phyloP scores from a whole-genome alignment of 148 eudicot genomes.

The Nyssa sinensis region DNA sequence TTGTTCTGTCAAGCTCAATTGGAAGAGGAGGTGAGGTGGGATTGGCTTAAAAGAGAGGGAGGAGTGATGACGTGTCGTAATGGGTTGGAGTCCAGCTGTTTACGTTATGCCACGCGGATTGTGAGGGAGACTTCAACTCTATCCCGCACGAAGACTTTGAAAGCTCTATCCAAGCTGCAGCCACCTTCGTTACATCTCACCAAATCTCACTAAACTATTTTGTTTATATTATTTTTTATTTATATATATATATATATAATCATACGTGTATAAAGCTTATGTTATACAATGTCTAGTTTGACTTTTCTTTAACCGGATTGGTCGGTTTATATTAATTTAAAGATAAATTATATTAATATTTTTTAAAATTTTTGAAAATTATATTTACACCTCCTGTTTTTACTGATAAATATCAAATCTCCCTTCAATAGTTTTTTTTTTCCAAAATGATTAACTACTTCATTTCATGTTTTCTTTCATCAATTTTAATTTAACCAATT shows the following conservation, averaged over 20 bases:
- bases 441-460: too few relatives aligned
- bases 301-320: neutral
- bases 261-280: neutral
- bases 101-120: neutral
- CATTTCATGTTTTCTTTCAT: too few relatives aligned
- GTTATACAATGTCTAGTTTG: neutral
- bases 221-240: neutral
- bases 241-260: too few relatives aligned
- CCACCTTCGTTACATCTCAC: constrained; percentile 18
- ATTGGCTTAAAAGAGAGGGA: neutral
- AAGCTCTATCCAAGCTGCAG: constrained; percentile 25
- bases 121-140: constrained; percentile 19
- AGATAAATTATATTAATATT: too few relatives aligned
- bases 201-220: constrained; percentile 17
- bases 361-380: too few relatives aligned
- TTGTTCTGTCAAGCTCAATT: neutral
- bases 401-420: too few relatives aligned
- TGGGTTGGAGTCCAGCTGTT: constrained; percentile 24
- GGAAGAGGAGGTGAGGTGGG: neutral
- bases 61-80: constrained; percentile 27
- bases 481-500: too few relatives aligned
- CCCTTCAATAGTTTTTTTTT: too few relatives aligned
- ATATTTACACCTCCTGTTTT: too few relatives aligned
- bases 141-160: constrained; percentile 16
- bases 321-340: neutral